Percentiles rank a stretch among this genome's conserved stretches.
Evolutionary conservation across 2,329 filamentous ascomycete species (phyloP).

Genomic region (Alternaria incomplexa): DNA sequence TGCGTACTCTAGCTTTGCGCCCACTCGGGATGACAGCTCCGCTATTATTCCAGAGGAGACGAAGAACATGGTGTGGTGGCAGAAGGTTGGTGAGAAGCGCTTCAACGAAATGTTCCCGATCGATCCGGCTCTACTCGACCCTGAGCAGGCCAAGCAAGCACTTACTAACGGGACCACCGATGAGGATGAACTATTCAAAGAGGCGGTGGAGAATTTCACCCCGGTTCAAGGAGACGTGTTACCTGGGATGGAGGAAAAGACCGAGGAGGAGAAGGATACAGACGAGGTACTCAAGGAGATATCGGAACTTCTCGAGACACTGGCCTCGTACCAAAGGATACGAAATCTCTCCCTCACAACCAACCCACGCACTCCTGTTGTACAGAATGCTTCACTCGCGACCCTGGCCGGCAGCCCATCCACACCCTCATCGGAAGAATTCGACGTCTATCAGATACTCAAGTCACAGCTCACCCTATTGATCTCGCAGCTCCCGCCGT

Average conservation of each 20-base stretch:
- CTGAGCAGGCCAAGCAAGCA: conserved; percentile 47
- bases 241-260: conserved; percentile 38
- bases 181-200: conserved; percentile 47
- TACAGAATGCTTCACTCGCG: conserved; percentile 69
- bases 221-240: conserved; percentile 34
- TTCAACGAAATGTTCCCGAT: conserved; percentile 70
- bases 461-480: conserved; percentile 77
- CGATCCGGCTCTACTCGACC: conserved; percentile 50
- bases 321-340: conserved; percentile 80
- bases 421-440: conserved; percentile 67
- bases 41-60: conserved; percentile 72
- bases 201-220: conserved; percentile 47
- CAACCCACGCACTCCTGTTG: conserved; percentile 69
- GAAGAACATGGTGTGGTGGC: conserved; percentile 77
- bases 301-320: conserved; percentile 75
- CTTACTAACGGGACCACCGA: conserved; percentile 43
- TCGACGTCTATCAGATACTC: conserved; percentile 71
- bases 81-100: conserved; percentile 68
- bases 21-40: conserved; percentile 73
- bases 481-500: conserved; percentile 78
- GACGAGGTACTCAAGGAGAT: conserved; percentile 76
- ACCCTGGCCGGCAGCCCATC: conserved; percentile 63
- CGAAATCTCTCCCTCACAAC: conserved; percentile 73
- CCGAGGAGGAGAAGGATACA: conserved; percentile 63
- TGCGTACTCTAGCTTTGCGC: conserved; percentile 81